Evolutionary conservation across 192 early-diverging fungal species (phyloP).

Genomic region (Umbelopsis ramanniana): DNA sequence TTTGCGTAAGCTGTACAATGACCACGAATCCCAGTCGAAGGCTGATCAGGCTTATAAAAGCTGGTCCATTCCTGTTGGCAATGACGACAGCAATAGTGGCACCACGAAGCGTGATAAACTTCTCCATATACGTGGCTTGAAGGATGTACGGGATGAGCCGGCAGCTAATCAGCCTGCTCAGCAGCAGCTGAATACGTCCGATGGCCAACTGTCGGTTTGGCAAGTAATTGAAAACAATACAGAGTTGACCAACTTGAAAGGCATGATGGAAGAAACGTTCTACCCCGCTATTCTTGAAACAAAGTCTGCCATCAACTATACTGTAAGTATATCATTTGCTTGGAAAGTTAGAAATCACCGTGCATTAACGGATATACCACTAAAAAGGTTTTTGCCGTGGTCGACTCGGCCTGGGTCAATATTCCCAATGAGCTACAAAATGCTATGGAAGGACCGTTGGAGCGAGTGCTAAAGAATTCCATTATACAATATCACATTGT

Average conservation of each 20-base stretch:
- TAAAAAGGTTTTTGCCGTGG: background rate
- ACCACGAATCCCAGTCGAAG: background rate
- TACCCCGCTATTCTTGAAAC: background rate
- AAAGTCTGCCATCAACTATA: background rate
- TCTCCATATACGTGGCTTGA: too few species aligned
- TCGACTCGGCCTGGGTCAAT: background rate
- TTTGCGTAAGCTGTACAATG: background rate
- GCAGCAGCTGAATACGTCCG: background rate
- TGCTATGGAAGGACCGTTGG: background rate
- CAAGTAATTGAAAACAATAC: background rate
- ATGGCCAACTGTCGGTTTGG: background rate
- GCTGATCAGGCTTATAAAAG: too few species aligned
- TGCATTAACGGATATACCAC: background rate
- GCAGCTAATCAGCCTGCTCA: too few species aligned
- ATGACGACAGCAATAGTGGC: too few species aligned
- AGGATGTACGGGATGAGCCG: too few species aligned
- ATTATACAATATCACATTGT: constrained; percentile 17
- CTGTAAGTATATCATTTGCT: background rate
- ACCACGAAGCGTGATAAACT: too few species aligned
- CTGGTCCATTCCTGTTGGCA: too few species aligned
- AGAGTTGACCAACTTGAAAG: background rate
- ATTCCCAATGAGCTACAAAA: background rate
- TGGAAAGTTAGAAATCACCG: background rate
- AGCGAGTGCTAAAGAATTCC: background rate
- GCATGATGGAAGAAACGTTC: background rate